Conservation (phyloP, 2,329 filamentous ascomycete species). For the Colletotrichum cuscutae region DNA sequence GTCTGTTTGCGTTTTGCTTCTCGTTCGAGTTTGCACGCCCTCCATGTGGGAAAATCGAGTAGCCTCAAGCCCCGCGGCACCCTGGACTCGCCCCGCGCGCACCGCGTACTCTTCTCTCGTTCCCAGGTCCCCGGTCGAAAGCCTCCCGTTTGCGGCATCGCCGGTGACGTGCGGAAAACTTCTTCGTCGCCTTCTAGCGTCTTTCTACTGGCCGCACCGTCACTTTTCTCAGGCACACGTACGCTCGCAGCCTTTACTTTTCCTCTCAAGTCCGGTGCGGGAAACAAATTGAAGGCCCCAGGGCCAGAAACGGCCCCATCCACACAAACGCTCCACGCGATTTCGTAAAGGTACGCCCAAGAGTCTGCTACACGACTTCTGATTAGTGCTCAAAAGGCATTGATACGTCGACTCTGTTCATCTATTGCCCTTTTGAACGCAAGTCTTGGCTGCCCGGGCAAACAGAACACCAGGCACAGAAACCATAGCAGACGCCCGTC, state of each 20-base stretch:
- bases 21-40: slow-evolving; percentile 2
- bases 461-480: background rate
- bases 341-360: slow-evolving; percentile 10
- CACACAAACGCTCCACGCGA: slow-evolving; percentile 1
- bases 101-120: background rate
- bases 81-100: background rate
- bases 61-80: slow-evolving; percentile 8
- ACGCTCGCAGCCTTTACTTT: background rate
- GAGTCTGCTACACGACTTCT: background rate
- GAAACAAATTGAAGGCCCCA: background rate
- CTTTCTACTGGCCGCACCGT: slow-evolving; percentile 8
- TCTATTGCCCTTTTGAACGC: background rate
- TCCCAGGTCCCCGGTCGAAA: background rate
- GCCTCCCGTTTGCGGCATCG: slow-evolving; percentile 33
- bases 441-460: slow-evolving; percentile 12
- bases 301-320: background rate
- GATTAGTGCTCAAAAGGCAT: background rate
- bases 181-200: slow-evolving; percentile 32
- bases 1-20: background rate
- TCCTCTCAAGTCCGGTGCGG: background rate
- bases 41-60: slow-evolving; percentile 26
- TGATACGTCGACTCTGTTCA: background rate
- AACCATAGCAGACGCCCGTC: background rate
- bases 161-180: slow-evolving; percentile 31
- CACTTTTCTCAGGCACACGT: background rate